phyloP scores from a whole-genome alignment of 495 filamentous ascomycete species.

The Tetracladium setigerum region DNA sequence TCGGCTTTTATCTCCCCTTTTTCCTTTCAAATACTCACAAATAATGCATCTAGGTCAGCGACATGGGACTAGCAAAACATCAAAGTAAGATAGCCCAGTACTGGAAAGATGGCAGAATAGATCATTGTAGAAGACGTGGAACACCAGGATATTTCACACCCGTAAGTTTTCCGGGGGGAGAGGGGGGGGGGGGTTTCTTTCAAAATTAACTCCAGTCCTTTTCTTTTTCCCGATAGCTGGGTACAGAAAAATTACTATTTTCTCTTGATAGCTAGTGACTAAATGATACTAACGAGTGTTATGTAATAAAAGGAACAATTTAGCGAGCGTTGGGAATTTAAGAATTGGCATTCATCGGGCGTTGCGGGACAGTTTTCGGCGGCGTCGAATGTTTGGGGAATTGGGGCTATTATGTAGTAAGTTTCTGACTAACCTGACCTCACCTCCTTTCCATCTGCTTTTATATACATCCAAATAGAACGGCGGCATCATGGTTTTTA shows the following conservation, averaged over 20 bases:
- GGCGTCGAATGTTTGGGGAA: background rate
- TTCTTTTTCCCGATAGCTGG: background rate
- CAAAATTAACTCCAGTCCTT: background rate
- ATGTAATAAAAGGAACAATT: background rate
- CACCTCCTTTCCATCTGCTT: no score
- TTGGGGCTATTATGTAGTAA: slow-evolving; percentile 3
- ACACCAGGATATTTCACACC: background rate
- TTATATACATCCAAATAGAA: no score
- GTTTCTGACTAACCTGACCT: no score
- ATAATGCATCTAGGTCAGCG: background rate
- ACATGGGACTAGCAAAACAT: background rate
- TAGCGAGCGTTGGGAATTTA: background rate
- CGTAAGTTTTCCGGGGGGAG: background rate
- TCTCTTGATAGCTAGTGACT: no score
- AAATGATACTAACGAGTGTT: no score
- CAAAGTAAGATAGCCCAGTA: background rate
- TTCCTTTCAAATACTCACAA: background rate
- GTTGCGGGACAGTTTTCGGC: slow-evolving; percentile 1
- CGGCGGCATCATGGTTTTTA: no score
- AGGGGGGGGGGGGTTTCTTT: no score
- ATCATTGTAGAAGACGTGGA: background rate
- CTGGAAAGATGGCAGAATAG: background rate
- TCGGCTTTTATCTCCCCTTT: background rate
- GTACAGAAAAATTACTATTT: background rate
- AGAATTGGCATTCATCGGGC: background rate